Base-by-base conservation (phyloP, 176 grass and related monocot species). In the Olyra latifolia region DNA sequence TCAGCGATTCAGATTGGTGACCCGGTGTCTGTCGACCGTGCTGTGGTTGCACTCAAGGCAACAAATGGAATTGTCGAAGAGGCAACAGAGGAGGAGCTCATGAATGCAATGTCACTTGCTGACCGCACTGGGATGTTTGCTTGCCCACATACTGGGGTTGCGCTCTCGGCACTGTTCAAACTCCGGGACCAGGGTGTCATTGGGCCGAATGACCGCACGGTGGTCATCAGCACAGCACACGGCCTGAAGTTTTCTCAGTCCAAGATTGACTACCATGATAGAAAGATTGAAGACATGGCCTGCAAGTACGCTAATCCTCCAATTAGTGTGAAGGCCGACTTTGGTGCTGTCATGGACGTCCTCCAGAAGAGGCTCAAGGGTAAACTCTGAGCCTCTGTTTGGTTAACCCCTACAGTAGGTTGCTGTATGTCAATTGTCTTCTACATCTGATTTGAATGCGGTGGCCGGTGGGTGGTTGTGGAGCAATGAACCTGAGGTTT, bases 41-140 rank as follows among this genome's bases (percentile, higher is more conserved):
- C 96, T 0, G 92, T 95, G 2, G 89, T 86, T 0, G 96, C 96
- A 0, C 86, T 99, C 7, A 74, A 90, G 49, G 83, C 88, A 0
- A 99, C 96, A 1, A 73, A 91, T 66, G 96, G 96, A 7, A 95
- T 99, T 7, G 96, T 99, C 6, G 86, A 93, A 40, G 96, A 95
- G 72, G 92, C 96, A 16, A 99, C 96, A 0, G 96, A 99, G 62
- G 96, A 93, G 85, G 96, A 95, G 70, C 89, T 99, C 49, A 99
- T 99, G 96, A 86, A 99, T 5, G 90, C 96, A 4, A 99, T 99
- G 96, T 95, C 96, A 0, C 88, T 99, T 0, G 96, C 96, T 0
- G 96, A 99, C 54, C 88, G 88, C 87, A 99, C 95, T 0, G 95
- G 95, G 17, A 95, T 99, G 96, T 99, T 99, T 82, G 90, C 96